These are phyloP conservation scores for Fusarium mundagurra DNA, from an alignment of 2,329 filamentous ascomycete species.

Conservation along the genomic window DNA sequence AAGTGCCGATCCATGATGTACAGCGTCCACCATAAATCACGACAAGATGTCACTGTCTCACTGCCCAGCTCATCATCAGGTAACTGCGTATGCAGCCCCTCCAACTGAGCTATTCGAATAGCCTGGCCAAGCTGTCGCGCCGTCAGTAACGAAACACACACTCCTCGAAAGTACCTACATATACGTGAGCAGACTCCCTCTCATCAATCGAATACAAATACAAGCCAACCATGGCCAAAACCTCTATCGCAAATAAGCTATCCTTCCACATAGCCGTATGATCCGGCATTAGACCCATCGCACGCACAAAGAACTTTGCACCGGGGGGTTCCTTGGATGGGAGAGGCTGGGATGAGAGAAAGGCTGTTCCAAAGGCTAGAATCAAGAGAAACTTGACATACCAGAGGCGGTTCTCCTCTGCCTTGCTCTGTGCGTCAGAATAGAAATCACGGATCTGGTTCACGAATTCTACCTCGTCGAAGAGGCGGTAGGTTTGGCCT, in stretches of 20 bases:
- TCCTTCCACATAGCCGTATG: slow-evolving; percentile 49
- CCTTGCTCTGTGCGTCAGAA: slow-evolving; percentile 30
- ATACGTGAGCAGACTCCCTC: slow-evolving; percentile 47
- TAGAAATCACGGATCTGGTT: slow-evolving; percentile 42
- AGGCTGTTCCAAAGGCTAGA: slow-evolving; percentile 52
- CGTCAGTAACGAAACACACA: background rate
- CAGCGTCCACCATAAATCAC: slow-evolving; percentile 54
- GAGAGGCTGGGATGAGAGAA: slow-evolving; percentile 24
- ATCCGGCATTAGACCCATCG: slow-evolving; percentile 51
- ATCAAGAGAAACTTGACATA: slow-evolving; percentile 62
- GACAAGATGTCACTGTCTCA: slow-evolving; percentile 46
- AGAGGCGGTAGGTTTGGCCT: slow-evolving; percentile 48
- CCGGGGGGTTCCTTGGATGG: slow-evolving; percentile 47
- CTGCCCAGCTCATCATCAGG: slow-evolving; percentile 49
- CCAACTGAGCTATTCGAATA: slow-evolving; percentile 53
- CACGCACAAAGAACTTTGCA: slow-evolving; percentile 46
- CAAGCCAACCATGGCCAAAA: slow-evolving; percentile 48
- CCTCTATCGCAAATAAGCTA: slow-evolving; percentile 50
- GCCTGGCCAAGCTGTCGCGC: slow-evolving; percentile 49
- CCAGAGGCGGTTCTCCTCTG: slow-evolving; percentile 50
- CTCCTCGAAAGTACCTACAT: slow-evolving; percentile 23
- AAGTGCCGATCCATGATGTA: slow-evolving; percentile 54
- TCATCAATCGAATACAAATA: slow-evolving; percentile 52
- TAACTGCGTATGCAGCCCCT: slow-evolving; percentile 53
- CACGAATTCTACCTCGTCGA: slow-evolving; percentile 47